Conservation (phyloP, 805 yeast species). For the Candida jianshihensis region DNA sequence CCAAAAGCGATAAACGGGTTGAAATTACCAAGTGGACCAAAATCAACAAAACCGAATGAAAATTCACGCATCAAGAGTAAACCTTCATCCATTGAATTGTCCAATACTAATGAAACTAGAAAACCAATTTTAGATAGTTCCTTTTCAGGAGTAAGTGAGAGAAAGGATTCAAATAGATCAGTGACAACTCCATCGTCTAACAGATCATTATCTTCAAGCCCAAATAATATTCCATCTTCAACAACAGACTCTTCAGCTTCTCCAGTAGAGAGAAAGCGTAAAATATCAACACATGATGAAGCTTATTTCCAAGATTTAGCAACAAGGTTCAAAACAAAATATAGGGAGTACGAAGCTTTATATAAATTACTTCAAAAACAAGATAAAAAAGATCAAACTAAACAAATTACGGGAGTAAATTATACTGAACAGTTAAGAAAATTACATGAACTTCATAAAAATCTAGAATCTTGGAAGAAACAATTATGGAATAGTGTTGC, state of each 20-base stretch:
- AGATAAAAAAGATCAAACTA: no score
- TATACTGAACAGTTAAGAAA: conserved; percentile 23
- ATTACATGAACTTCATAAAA: conserved; percentile 44
- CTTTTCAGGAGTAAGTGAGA: no score
- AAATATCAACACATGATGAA: conserved; percentile 9
- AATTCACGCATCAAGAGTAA: no score
- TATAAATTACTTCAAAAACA: conserved; percentile 33
- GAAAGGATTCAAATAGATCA: neutral
- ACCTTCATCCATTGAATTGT: no score
- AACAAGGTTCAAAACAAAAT: conserved; percentile 37
- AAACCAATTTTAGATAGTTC: no score
- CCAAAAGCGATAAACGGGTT: neutral
- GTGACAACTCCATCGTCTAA: neutral
- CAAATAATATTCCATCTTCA: no score
- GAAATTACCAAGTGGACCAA: neutral
- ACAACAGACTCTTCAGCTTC: neutral
- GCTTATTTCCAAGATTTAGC: conserved; percentile 39
- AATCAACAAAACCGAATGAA: no score
- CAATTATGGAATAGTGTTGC: conserved; percentile 40
- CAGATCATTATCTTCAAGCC: no score
- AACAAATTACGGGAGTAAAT: conserved; percentile 1
- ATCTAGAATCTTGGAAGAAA: conserved; percentile 47
- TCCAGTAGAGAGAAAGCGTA: neutral
- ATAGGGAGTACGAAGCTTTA: conserved; percentile 42
- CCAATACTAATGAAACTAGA: neutral